Base-by-base conservation (phyloP, 108 stramenopile species). In the Fragilariopsis cylindrus region DNA sequence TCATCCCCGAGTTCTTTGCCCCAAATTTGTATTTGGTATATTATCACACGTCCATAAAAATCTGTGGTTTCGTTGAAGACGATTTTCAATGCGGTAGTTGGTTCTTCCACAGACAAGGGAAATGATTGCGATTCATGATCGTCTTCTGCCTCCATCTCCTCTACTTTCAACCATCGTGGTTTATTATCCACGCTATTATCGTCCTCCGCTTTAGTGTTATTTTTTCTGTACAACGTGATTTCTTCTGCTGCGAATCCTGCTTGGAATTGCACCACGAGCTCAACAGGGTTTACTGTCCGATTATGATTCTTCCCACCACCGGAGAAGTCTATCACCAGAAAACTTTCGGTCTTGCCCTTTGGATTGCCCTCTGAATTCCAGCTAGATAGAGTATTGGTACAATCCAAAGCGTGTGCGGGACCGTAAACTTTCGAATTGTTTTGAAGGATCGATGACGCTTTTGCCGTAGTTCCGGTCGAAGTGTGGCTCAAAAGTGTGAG, bases 21-120 rank as follows among this genome's bases (percentile, higher is more conserved):
- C 84, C 85, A 89, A 11, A 86, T 74, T 72, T 86, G 75, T 13
- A 89, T 49, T 52, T 75, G 81, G 71, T 89, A 89, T 9, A 86
- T 60, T 11, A 75, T 89, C 6, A 89, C 71, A n/a, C 88, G 77
- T 8, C 85, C 85, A 64, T 89, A 89, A 62, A 89, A 86, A 57
- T 89, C 88, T 5, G 79, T 77, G 16, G 79, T 82, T 19, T 84
- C 85, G 39, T 76, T 74, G 42, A 86, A 87, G 8, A 46, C 71
- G 15, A 89, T 52, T 52, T 77, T 84, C 15, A 87, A 57, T 1
- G 83, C 75, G 41, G 52, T 58, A 4, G 62, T 63, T 41, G 40
- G 42, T 13, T 63, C 43, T 7, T 41, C 62, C 40, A 15, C 3
- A 13, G 63, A 39, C 67, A 85, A 48, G 6, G 62, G 16, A 65